Evolutionary conservation across 805 yeast species (phyloP).

Genomic region (Danielia oregonensis): DNA sequence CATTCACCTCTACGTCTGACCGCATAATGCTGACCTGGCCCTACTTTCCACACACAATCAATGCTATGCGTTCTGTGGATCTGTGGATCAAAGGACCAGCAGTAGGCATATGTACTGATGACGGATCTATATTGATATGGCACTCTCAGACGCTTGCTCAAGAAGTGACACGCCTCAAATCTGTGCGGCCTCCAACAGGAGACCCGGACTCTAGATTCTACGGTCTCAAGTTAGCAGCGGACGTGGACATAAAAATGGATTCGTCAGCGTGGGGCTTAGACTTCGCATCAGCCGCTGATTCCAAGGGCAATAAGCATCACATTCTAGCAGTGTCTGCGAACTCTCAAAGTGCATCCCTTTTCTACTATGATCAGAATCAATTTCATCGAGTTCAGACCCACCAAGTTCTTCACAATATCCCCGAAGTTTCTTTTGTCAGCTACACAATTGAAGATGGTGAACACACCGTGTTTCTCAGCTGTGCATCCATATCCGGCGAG

Average conservation of each 20-base stretch:
- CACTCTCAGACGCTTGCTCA: conserved; percentile 21
- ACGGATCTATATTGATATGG: conserved; percentile 48
- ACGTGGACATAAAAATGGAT: conserved; percentile 28
- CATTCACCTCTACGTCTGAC: conserved; percentile 37
- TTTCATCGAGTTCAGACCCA: conserved; percentile 36
- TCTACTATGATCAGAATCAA: conserved; percentile 26
- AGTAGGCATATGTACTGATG: conserved; percentile 50
- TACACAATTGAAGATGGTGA: conserved; percentile 13
- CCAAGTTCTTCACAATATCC: conserved; percentile 53
- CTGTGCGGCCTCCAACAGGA: neutral
- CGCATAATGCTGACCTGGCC: conserved; percentile 48
- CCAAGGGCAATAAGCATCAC: conserved; percentile 19
- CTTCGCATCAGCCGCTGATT: conserved; percentile 21
- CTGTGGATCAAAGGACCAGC: conserved; percentile 38
- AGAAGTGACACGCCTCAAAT: conserved; percentile 4
- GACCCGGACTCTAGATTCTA: conserved; percentile 11
- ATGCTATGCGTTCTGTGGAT: conserved; percentile 39
- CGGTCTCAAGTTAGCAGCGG: conserved; percentile 22
- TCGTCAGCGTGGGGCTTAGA: conserved; percentile 66
- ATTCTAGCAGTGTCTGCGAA: conserved; percentile 54
- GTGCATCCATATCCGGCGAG: conserved; percentile 48
- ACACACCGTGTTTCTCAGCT: conserved; percentile 27
- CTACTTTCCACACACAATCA: conserved; percentile 52
- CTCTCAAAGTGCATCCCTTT: conserved; percentile 41
- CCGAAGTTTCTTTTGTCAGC: conserved; percentile 40